Base-by-base conservation (phyloP, 208 protist species). In the Leishmania braziliensis region DNA sequence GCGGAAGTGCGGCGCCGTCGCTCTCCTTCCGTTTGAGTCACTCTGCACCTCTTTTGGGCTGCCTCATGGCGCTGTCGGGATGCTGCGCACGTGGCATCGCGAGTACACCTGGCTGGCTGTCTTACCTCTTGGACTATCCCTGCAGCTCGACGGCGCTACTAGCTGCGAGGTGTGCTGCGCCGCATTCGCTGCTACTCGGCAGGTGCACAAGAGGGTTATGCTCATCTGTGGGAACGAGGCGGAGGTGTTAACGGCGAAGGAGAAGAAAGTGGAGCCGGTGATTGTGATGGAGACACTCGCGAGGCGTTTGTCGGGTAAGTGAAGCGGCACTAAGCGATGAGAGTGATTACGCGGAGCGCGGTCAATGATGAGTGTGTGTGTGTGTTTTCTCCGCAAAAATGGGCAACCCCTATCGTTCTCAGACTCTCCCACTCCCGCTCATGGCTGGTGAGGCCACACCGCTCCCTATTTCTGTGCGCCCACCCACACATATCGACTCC, bases 61-160 rank as follows among this genome's bases (percentile, higher is more conserved):
- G 51, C 46, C 71, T 68, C 43, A 85, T 29, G 5, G 80, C 68
- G 58, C 84, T 33, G 4, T 63, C 10, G 56, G 69, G 46, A 81
- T 96, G 72, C 80, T 94, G 51, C 58, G 82, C 20, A 53, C 63
- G 18, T 96, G 92, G 92, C 66, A 86, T 5, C 53, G 70, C 33
- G 60, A 78, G 29, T 76, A 91, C 76, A 76, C 71, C 26, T 97
- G 94, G 94, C 80, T 95, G 18, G 75, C 81, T 0, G 51, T 91
- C 16, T 77, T 96, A 18, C 92, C 94, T 5, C 82, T 95, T 58
- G 89, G 89, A 5, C 78, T 94, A 18, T 90, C 94, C 26, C 77
- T 92, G 46, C 91, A 92, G 63, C 81, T 97, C 2, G 50, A 77
- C 14, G 86, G 86, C 16, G 29, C 26, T 6, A 77, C 71, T 16